phyloP scores from a whole-genome alignment of 2,329 filamentous ascomycete genomes.

The Cladophialophora carrionii region DNA sequence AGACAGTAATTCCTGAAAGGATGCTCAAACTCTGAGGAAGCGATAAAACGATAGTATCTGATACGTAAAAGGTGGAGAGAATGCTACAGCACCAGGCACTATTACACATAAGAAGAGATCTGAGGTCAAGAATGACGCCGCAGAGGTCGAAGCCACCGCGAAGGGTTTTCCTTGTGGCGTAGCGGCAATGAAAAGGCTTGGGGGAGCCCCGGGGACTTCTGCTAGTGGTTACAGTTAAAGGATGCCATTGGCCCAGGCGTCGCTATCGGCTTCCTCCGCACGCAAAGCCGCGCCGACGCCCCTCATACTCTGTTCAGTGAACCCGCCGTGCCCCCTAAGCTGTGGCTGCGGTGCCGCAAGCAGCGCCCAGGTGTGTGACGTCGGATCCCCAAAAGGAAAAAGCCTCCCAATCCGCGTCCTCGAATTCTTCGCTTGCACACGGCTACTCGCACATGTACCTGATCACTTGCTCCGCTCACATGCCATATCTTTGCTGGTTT shows the following conservation, averaged over 20 bases:
- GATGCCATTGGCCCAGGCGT: constrained; percentile 3
- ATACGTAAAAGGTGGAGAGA: not conserved
- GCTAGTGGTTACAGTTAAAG: not conserved
- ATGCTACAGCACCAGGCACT: not conserved
- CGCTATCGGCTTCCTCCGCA: not conserved
- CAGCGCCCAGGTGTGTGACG: not conserved
- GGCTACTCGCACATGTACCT: not conserved
- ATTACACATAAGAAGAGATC: constrained; percentile 1
- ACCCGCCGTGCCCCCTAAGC: too few species aligned
- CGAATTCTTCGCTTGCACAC: not conserved
- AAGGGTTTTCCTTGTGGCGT: not conserved
- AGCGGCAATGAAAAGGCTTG: not conserved
- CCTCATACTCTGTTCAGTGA: not conserved
- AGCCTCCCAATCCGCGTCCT: not conserved
- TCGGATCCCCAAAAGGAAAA: not conserved
- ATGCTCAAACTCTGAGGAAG: not conserved
- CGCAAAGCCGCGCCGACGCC: not conserved
- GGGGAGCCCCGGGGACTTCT: not conserved
- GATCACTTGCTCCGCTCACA: constrained; percentile 15
- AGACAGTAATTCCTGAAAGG: not conserved
- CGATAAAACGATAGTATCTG: not conserved
- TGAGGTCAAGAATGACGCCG: not conserved
- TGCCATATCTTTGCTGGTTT: constrained; percentile 11
- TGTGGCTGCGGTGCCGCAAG: not conserved
- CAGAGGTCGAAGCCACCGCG: not conserved